Evolutionary conservation across 2,329 filamentous ascomycete species (phyloP), one percentile per base, ranked within the genome.

Genomic region (Pezicula neosporulosa): DNA sequence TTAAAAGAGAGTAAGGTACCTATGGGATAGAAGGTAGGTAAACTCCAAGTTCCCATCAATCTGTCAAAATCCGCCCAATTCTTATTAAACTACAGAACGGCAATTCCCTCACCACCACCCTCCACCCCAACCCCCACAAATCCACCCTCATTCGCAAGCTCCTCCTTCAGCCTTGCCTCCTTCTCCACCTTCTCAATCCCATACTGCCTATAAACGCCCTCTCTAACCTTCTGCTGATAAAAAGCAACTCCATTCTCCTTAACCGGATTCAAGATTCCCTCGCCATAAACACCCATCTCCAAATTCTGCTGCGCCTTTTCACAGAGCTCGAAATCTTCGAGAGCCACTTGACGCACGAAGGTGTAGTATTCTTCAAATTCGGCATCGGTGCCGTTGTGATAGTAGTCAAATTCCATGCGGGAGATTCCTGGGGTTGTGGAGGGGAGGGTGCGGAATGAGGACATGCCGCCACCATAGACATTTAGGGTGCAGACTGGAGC

Each of bases 341-440:
- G 61, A 0, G 78, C 78, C 3, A 82, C 79, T 54, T 78, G 77
- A 3, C 78, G 68, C 4, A 81, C 77, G 48, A 82, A 82, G 39
- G 73, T 75, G 59, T 71, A 82, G 56, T 82, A 82, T 6, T 78
- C 71, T 51, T 81, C 76, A 53, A 82, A 82, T 44, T 75, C 74
- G n/a, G 78, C 72, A 6, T 72, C 76, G 0, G 66, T 68, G 33
- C 72, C 74, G 28, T 70, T 56, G 51, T 82, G 77, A 56, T 80
- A 82, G 55, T 82, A 82, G 58, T 82, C 79, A 52, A 82, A 82
- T 57, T 81, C 77, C 78, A 81, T 81, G 13, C 76, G 68, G 1
- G 75, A 76, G 16, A 77, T 66, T 0, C 72, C 70, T 0, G 78
- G 77, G 21, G 77, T 70, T 1, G 70, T 64, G 1, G 73, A 76